phyloP scores from a whole-genome alignment of 257 asterid genomes.

The Lycium barbarum region DNA sequence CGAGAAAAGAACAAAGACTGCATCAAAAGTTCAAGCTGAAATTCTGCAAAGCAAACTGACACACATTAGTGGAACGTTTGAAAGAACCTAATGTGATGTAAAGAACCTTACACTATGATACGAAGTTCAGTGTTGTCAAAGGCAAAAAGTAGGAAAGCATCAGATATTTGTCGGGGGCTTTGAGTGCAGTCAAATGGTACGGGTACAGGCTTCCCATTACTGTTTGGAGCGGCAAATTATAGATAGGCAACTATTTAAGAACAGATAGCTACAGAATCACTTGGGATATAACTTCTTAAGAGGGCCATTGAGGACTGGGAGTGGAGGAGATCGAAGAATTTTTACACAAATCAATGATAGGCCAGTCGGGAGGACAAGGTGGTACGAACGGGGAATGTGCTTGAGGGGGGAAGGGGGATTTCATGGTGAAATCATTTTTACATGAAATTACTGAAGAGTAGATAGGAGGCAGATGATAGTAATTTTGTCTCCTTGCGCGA shows the following conservation, averaged over 20 bases:
- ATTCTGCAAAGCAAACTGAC: conserved; percentile 65
- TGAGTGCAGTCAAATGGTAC: neutral
- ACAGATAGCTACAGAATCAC: conserved; percentile 19
- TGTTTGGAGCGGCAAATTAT: conserved; percentile 26
- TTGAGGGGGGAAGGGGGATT: neutral
- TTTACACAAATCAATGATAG: neutral
- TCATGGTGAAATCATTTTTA: neutral
- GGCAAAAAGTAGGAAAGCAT: neutral
- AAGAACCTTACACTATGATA: neutral
- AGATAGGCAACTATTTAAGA: neutral
- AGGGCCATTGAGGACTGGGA: neutral
- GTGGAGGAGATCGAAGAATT: conserved; percentile 6
- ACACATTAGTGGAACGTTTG: neutral
- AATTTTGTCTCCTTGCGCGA: neutral
- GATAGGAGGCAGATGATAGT: neutral
- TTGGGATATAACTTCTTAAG: neutral
- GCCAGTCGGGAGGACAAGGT: neutral
- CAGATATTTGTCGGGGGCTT: neutral
- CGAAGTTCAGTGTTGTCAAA: neutral
- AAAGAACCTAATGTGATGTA: conserved; percentile 12
- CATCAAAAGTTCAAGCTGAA: conserved; percentile 96
- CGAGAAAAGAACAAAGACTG: conserved; percentile 93
- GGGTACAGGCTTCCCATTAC: neutral
- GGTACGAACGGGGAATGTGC: neutral
- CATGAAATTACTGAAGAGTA: neutral